Percentiles rank a stretch among this genome's conserved stretches.
Evolutionary conservation across 352 stramenopile genomes (phyloP).

Genomic region (Globisporangium recalcitrans): DNA sequence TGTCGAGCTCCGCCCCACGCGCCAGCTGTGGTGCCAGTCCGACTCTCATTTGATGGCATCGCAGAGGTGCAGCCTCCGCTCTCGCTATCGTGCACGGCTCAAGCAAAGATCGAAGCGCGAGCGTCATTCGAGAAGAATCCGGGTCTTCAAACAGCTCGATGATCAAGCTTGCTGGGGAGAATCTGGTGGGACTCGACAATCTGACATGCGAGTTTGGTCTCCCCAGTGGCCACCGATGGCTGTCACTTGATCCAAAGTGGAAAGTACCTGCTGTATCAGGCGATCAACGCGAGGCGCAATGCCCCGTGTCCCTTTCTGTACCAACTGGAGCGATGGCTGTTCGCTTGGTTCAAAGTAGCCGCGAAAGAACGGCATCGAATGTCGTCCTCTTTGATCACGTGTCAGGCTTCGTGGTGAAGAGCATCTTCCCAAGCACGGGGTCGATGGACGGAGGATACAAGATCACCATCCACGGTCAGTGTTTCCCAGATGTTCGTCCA

Average conservation of each 20-base stretch:
- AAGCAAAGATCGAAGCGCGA: slow-evolving; percentile 7
- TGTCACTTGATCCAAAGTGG: slow-evolving; percentile 11
- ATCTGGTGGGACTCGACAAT: not conserved
- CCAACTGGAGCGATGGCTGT: slow-evolving; percentile 12
- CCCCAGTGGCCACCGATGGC: not conserved
- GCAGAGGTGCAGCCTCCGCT: slow-evolving; percentile 18
- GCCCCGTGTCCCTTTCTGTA: slow-evolving; percentile 1
- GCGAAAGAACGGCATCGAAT: slow-evolving; percentile 16
- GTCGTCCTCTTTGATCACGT: slow-evolving; percentile 18
- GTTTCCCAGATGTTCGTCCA: slow-evolving; percentile 14
- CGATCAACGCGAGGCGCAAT: not conserved
- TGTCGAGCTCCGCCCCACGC: slow-evolving; percentile 30
- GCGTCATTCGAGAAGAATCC: not conserved
- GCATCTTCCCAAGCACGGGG: slow-evolving; percentile 11
- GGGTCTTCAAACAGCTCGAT: not conserved
- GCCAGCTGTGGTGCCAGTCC: slow-evolving; percentile 22
- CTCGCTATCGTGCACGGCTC: slow-evolving; percentile 21
- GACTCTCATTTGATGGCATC: slow-evolving; percentile 23
- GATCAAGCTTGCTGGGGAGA: not conserved
- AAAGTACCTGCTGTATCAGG: not conserved
- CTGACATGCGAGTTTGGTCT: slow-evolving; percentile 13
- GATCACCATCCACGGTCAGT: slow-evolving; percentile 14
- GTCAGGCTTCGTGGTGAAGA: slow-evolving; percentile 6
- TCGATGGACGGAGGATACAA: slow-evolving; percentile 19
- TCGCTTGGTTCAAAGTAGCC: not conserved